A percentile compares a stretch with the other conserved stretches of the same genome.
Conservation (phyloP, 805 yeast species). For the Metschnikowia koreensis region DNA sequence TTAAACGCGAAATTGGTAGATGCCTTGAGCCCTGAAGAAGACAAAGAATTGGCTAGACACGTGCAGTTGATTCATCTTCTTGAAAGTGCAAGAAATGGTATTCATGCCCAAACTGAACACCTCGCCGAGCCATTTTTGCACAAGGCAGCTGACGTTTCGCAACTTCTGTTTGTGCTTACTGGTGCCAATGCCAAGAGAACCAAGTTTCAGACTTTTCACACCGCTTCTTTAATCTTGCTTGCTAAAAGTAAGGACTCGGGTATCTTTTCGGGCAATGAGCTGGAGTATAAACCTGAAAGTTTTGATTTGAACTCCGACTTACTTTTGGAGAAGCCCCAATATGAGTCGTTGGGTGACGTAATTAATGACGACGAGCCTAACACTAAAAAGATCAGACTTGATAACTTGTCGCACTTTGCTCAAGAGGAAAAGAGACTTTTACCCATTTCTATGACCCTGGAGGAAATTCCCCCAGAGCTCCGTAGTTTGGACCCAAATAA, state of each 20-base stretch:
- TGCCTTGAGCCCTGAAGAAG: conserved; percentile 27
- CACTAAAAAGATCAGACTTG: conserved; percentile 40
- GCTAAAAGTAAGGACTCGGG: conserved; percentile 51
- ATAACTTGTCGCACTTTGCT: conserved; percentile 24
- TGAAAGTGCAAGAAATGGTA: conserved; percentile 64
- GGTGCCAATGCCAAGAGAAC: conserved; percentile 91
- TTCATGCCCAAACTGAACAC: conserved; percentile 65
- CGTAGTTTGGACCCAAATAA: conserved; percentile 69
- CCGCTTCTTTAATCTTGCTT: conserved; percentile 70
- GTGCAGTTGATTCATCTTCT: conserved; percentile 52
- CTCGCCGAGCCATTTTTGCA: conserved; percentile 53
- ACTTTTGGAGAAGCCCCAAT: conserved; percentile 70
- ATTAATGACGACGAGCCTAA: conserved; percentile 30
- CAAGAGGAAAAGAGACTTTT: conserved; percentile 38
- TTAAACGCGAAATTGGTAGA: conserved; percentile 34
- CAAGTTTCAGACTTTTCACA: conserved; percentile 69
- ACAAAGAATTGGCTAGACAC: conserved; percentile 29
- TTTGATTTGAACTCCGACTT: conserved; percentile 72
- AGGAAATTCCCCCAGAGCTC: conserved; percentile 58
- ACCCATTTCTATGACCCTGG: conserved; percentile 62
- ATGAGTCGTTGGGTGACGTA: conserved; percentile 54
- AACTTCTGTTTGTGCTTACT: conserved; percentile 64
- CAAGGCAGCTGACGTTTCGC: conserved; percentile 57
- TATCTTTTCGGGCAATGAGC: conserved; percentile 21
- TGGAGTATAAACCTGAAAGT: conserved; percentile 46